phyloP scores from a whole-genome alignment of 2,329 filamentous ascomycete species.

The Penicillium hesseltinei region DNA sequence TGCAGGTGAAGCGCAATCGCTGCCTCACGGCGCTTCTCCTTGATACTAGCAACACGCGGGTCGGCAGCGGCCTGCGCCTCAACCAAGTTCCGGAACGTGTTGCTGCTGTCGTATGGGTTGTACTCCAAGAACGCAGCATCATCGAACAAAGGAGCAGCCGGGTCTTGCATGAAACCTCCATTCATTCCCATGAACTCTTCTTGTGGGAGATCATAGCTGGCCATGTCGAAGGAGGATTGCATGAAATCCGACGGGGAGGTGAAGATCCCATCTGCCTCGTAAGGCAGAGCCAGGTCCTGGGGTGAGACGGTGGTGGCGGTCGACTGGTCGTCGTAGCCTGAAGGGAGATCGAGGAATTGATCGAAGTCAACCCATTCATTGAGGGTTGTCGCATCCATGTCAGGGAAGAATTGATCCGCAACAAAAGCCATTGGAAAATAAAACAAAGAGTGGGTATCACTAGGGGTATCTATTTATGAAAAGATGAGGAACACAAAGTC shows the following conservation, averaged over 20 bases:
- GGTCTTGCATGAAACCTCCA: conserved; percentile 17
- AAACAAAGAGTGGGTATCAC: conserved; percentile 8
- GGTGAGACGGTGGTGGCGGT: conserved; percentile 33
- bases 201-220: conserved; percentile 22
- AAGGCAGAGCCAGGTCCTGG: conserved; percentile 28
- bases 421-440: conserved; percentile 26
- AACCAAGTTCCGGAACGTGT: conserved; percentile 32
- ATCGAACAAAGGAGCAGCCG: conserved; percentile 17
- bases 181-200: conserved; percentile 19
- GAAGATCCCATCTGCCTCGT: conserved; percentile 25
- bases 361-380: conserved; percentile 38
- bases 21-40: conserved; percentile 44
- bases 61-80: conserved; percentile 41
- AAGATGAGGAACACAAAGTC: neutral
- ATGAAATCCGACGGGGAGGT: conserved; percentile 20
- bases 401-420: conserved; percentile 27
- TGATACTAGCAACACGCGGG: conserved; percentile 33
- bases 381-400: conserved; percentile 19
- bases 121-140: conserved; percentile 16
- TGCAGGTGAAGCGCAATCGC: conserved; percentile 44
- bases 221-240: conserved; percentile 26
- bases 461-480: conserved; percentile 1
- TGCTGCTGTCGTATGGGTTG: conserved; percentile 15
- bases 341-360: conserved; percentile 33
- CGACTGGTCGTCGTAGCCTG: conserved; percentile 30